Percentiles rank a stretch among this genome's conserved stretches.
Conservation (phyloP, 1,139 yeast species). For the Insectozyma bohioensis region DNA sequence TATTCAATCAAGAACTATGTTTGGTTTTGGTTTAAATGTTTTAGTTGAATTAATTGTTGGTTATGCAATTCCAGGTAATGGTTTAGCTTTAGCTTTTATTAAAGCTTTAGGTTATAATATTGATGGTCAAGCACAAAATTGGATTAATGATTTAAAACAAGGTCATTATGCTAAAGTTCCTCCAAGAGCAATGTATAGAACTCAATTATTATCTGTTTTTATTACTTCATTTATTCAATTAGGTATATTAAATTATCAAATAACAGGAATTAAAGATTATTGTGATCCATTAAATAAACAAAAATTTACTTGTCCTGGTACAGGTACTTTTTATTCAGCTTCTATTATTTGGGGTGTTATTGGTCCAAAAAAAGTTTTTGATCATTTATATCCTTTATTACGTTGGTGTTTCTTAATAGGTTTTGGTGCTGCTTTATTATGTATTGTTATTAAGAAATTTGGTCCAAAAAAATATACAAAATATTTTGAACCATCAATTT, state of each 20-base stretch:
- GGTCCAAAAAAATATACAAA: conserved; percentile 27
- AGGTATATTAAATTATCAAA: conserved; percentile 54
- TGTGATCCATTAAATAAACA: conserved; percentile 45
- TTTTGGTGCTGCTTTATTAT: conserved; percentile 41
- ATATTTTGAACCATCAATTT: conserved; percentile 42
- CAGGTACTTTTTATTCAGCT: conserved; percentile 50
- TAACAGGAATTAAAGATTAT: conserved; percentile 44
- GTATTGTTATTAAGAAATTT: conserved; percentile 38
- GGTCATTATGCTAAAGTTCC: conserved; percentile 65
- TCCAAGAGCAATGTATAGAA: conserved; percentile 60
- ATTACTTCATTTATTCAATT: conserved; percentile 47
- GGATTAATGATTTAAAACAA: conserved; percentile 52
- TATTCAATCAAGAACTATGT: conserved; percentile 57
- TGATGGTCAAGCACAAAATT: conserved; percentile 57
- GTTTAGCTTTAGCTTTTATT: conserved; percentile 54
- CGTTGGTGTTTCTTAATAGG: conserved; percentile 58
- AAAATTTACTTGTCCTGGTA: conserved; percentile 50
- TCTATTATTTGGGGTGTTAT: conserved; percentile 67
- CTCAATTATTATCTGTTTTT: conserved; percentile 47
- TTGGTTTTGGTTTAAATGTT: conserved; percentile 52
- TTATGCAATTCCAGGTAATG: conserved; percentile 62
- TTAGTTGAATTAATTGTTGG: conserved; percentile 61
- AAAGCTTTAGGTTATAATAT: conserved; percentile 60
- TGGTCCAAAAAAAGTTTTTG: conserved; percentile 60
- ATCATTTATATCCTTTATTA: conserved; percentile 45